Evolutionary conservation across 176 grass and related monocot genomes (phyloP).

Genomic region (Phoenix dactylifera): DNA sequence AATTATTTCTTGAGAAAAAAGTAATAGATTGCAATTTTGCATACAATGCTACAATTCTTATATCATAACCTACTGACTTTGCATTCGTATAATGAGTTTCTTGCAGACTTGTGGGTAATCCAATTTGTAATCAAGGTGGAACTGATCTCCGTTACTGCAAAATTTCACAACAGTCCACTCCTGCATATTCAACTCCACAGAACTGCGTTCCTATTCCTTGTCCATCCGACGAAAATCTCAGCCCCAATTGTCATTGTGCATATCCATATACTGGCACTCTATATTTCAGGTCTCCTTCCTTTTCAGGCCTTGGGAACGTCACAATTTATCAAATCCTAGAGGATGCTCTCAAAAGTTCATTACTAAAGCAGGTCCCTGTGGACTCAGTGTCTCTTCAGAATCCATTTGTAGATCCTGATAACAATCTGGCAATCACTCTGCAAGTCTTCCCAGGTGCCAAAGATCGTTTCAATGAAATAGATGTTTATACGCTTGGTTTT

Average conservation of each 20-base stretch:
- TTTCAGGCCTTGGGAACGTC: constrained; percentile 50
- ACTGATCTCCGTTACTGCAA: constrained; percentile 29
- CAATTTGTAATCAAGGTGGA: constrained; percentile 31
- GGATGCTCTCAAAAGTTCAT: constrained; percentile 20
- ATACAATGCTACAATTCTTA: too few species aligned
- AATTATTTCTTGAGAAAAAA: too few species aligned
- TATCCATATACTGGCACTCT: constrained; percentile 70
- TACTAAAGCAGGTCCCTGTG: constrained; percentile 6
- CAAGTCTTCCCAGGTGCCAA: constrained; percentile 46
- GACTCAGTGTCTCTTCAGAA: constrained; percentile 43
- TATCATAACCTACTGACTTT: not conserved
- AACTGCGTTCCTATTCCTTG: constrained; percentile 40
- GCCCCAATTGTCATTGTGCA: constrained; percentile 51
- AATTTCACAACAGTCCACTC: constrained; percentile 13
- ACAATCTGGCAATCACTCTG: constrained; percentile 43
- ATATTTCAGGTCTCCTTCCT: constrained; percentile 57
- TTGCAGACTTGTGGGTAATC: constrained; percentile 57
- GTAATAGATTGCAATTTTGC: too few species aligned
- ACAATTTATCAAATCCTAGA: constrained; percentile 43
- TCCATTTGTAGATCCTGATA: constrained; percentile 25
- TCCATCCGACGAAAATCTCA: constrained; percentile 26
- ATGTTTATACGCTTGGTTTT: constrained; percentile 35
- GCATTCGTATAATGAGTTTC: not conserved
- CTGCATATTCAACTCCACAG: constrained; percentile 30
- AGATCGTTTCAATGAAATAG: constrained; percentile 26